Evolutionary conservation across 768 basidiomycete species (phyloP).

Genomic region (Dentipellis fragilis): DNA sequence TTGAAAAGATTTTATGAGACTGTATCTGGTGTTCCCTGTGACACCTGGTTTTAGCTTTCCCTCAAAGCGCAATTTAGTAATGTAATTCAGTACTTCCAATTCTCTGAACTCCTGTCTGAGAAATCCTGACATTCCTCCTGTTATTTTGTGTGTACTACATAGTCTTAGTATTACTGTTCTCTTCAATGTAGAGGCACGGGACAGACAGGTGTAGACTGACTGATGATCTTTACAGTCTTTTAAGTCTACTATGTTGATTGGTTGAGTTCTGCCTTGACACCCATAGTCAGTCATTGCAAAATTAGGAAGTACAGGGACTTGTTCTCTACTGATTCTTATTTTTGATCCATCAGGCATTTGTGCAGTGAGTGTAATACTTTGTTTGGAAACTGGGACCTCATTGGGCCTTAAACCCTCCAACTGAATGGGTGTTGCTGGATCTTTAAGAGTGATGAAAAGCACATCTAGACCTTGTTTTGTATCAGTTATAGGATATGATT

Average conservation of each 20-base stretch:
- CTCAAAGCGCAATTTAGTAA: conserved; percentile 1
- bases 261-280: conserved; percentile 15
- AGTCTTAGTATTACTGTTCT: conserved; percentile 12
- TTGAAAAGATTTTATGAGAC: background rate
- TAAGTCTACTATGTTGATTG: conserved; percentile 11
- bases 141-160: conserved; percentile 6
- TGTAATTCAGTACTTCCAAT: conserved; percentile 9
- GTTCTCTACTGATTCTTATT: conserved; percentile 3
- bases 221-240: conserved; percentile 8
- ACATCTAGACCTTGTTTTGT: conserved; percentile 1
- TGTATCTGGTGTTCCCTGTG: background rate
- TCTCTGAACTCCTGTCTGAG: conserved; percentile 14
- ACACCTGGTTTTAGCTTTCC: background rate
- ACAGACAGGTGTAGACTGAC: conserved; percentile 16
- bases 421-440: conserved; percentile 1
- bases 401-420: conserved; percentile 10
- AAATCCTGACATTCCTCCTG: conserved; percentile 6
- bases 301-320: conserved; percentile 13
- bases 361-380: background rate
- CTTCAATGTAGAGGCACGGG: conserved; percentile 6
- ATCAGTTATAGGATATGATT: background rate
- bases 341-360: conserved; percentile 1
- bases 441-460: conserved; percentile 11
- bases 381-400: conserved; percentile 12
- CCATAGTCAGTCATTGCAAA: conserved; percentile 18